Base-by-base conservation (phyloP, 2,329 filamentous ascomycete genomes). In the Cadophora malorum region DNA sequence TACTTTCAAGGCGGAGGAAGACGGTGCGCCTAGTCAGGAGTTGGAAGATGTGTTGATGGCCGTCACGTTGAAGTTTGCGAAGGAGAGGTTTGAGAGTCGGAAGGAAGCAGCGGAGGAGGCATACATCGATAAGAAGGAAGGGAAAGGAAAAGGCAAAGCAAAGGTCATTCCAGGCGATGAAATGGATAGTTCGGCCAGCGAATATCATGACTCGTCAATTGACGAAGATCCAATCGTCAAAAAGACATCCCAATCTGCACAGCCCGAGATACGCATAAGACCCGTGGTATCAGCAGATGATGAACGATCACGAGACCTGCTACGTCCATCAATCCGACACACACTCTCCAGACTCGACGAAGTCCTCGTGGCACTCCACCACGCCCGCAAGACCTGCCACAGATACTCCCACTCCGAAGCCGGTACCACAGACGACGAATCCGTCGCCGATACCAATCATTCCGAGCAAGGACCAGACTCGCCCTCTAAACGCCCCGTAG, bases 1-100 rank as follows among this genome's bases (percentile, higher is more conserved):
- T 74, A 88, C 83, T 0, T 80, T 87, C 38, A 84, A 82, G 64
- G 81, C 78, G 67, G 76, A 75, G 23, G 78, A 83, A 38, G 76
- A 78, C 33, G 77, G 76, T 21, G 80, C 83, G 63, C 85, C 89
- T 1, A 90, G 90, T 71, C 80, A 83, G 0, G 84, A 86, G 25
- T 76, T 97, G 45, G 88, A 92, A 74, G 92, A 95, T 60, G 86
- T 90, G 60, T 75, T 97, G 3, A 83, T 88, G 12, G 92, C 91
- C 0, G 77, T 85, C 1, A 87, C 93, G 33, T 75, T 94, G 69
- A 86, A 86, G 58, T 79, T 83, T 21, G 91, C 93, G 0, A 94
- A 91, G 76, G 84, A 90, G 71, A 86, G 80, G 47, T 93, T 92
- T 69, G 72, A 76, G 7, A 67, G 75, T 58, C 78, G 83, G 49